Conservation (phyloP, 805 yeast genomes). For the Cyberlindnera xishuangbannaensis region DNA sequence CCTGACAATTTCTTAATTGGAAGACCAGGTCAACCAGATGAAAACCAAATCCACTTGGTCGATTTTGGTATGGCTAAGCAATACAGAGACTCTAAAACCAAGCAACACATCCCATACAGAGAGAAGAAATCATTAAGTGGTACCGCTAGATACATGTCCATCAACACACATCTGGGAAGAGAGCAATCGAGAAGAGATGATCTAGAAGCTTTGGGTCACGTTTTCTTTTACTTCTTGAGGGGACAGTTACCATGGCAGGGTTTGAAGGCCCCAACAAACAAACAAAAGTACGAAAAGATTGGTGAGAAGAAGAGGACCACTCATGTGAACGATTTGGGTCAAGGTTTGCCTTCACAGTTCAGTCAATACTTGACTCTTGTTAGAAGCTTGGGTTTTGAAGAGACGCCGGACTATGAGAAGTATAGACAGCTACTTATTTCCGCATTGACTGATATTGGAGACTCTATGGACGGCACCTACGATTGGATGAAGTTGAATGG, state of each 20-base stretch:
- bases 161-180: slow-evolving; percentile 80
- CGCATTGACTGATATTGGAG: slow-evolving; percentile 51
- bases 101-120: slow-evolving; percentile 76
- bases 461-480: slow-evolving; percentile 59
- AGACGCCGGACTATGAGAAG: slow-evolving; percentile 72
- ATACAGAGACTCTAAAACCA: slow-evolving; percentile 72
- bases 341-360: slow-evolving; percentile 65
- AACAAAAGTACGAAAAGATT: slow-evolving; percentile 75
- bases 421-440: slow-evolving; percentile 56
- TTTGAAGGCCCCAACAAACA: slow-evolving; percentile 81
- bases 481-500: slow-evolving; percentile 80
- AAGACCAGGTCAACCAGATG: slow-evolving; percentile 50
- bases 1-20: slow-evolving; percentile 81
- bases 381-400: slow-evolving; percentile 66
- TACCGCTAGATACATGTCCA: slow-evolving; percentile 84
- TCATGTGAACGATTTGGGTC: slow-evolving; percentile 52
- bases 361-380: slow-evolving; percentile 69
- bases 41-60: slow-evolving; percentile 64
- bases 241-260: slow-evolving; percentile 91
- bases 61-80: slow-evolving; percentile 89
- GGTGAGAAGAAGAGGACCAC: slow-evolving; percentile 76
- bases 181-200: slow-evolving; percentile 84
- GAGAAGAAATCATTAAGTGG: slow-evolving; percentile 78
- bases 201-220: slow-evolving; percentile 77
- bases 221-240: slow-evolving; percentile 68